Base-by-base conservation (phyloP, 2,329 filamentous ascomycete species). In the Mariannaea elegans region DNA sequence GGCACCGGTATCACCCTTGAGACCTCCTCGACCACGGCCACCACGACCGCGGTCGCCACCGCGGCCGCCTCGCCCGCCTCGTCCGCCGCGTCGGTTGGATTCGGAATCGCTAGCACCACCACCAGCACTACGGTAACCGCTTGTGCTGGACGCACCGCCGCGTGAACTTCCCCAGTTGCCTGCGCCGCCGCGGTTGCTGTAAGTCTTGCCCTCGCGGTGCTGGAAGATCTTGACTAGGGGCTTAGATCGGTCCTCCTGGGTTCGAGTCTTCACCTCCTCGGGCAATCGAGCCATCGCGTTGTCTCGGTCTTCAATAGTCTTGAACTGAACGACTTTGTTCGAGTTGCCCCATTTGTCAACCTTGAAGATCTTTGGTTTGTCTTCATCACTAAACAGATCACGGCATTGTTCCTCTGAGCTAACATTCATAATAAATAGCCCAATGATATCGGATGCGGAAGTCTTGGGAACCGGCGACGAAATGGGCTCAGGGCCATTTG, bases 391-490 rank as follows among this genome's bases (percentile, higher is more conserved):
- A 73, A 99, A 94, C 21, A 97, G 82, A 31, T 92, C 89, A 56
- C 90, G 89, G 34, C 92, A 90, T 61, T 94, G 91, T 29, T 97
- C 92, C 65, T 94, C 92, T 53, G 86, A 90, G 70, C 89, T 91
- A 19, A 94, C 88, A 71, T 94, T 94, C 80, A 91, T 92, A 61
- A 99, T 89, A 76, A 97, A 99, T 18, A 99, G 85, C 47, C 92
- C 94, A 70, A 93, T 90, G 67, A 90, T 92, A 67, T 85, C 87
- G 71, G 93, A 84, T 16, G 84, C 78, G 42, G 82, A 72, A 32
- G 79, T 84, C 73, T 91, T 90, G 24, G 84, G 79, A 7, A 84
- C 84, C 14, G 87, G 84, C 2, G 87, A 86, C n/a, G 83, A 77
- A 3, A 80, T 77, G 12, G 84, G 78, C 44, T 87, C 85, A 4